Percentiles rank a stretch among this genome's conserved stretches.
Evolutionary conservation across 1,139 yeast genomes (phyloP).

Genomic region (Nematodospora anomalae): DNA sequence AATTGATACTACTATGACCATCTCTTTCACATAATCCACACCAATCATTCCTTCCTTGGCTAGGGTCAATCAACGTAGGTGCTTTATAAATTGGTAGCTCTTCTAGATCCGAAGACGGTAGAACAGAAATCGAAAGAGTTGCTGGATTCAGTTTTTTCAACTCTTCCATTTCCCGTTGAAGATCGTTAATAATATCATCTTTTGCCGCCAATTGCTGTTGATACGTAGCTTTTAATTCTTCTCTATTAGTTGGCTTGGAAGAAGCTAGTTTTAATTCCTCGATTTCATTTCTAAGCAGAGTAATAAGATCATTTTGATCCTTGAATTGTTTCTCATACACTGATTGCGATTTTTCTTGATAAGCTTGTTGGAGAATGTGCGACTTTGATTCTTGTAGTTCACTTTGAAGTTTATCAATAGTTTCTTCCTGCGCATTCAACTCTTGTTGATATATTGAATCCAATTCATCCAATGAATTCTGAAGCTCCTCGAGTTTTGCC

Average conservation of each 20-base stretch:
- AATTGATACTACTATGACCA: slow-evolving; percentile 83
- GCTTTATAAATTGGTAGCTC: slow-evolving; percentile 56
- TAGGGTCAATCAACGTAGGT: slow-evolving; percentile 54
- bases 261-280: background rate
- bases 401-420: slow-evolving; percentile 22
- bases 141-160: slow-evolving; percentile 5
- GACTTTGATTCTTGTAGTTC: slow-evolving; percentile 16
- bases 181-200: slow-evolving; percentile 26
- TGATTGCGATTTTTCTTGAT: background rate
- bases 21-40: slow-evolving; percentile 89
- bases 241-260: slow-evolving; percentile 15
- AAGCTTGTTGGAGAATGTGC: background rate
- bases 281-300: background rate
- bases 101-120: too few species aligned
- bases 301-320: background rate
- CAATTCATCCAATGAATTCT: slow-evolving; percentile 31
- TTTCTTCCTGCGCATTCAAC: slow-evolving; percentile 29
- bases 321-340: background rate
- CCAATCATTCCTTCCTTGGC: slow-evolving; percentile 77
- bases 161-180: slow-evolving; percentile 19
- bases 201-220: slow-evolving; percentile 31
- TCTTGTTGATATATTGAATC: slow-evolving; percentile 34
- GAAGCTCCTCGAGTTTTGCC: slow-evolving; percentile 32
- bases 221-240: slow-evolving; percentile 33
- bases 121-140: background rate